phyloP scores from a whole-genome alignment of 2,329 filamentous ascomycete species.

The Arthrobotrys conoides region DNA sequence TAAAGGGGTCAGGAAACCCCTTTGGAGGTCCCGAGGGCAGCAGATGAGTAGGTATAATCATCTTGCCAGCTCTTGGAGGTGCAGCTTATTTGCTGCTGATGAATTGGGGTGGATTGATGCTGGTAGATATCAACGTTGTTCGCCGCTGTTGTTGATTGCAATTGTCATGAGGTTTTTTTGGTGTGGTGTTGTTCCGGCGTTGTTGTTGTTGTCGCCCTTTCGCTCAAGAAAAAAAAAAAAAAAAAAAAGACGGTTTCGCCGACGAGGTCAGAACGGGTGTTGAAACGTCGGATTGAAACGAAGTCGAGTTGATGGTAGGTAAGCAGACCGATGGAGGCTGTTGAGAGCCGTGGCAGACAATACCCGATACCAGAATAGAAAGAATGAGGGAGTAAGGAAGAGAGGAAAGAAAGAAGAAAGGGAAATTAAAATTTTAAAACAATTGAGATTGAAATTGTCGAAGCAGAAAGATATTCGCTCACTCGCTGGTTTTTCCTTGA shows the following conservation, averaged over 20 bases:
- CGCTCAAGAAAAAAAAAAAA: neutral
- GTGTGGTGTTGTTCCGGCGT: slow-evolving; percentile 9
- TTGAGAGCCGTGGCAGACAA: slow-evolving; percentile 48
- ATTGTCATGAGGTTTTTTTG: slow-evolving; percentile 8
- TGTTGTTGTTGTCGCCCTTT: neutral
- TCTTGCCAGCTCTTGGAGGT: slow-evolving; percentile 21
- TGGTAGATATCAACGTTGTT: neutral
- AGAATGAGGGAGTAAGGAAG: slow-evolving; percentile 1
- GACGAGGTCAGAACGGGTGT: slow-evolving; percentile 3
- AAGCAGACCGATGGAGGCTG: slow-evolving; percentile 28
- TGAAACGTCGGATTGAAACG: slow-evolving; percentile 20
- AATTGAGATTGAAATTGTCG: neutral
- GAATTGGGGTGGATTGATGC: neutral
- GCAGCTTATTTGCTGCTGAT: slow-evolving; percentile 27
- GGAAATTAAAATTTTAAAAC: neutral
- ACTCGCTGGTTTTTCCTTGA: neutral
- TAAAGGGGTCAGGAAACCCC: slow-evolving; percentile 69
- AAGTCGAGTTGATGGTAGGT: neutral
- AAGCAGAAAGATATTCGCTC: neutral
- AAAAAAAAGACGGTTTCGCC: neutral
- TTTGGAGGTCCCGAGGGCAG: slow-evolving; percentile 57
- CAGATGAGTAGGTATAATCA: slow-evolving; percentile 60
- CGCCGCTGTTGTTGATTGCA: neutral
- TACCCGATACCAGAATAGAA: neutral
- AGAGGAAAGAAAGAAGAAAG: neutral